A percentile compares a stretch with the other conserved stretches of the same genome.
phyloP scores from a whole-genome alignment of 202 grass and related monocot genomes.

The Schoenoplectus tabernaemontani region DNA sequence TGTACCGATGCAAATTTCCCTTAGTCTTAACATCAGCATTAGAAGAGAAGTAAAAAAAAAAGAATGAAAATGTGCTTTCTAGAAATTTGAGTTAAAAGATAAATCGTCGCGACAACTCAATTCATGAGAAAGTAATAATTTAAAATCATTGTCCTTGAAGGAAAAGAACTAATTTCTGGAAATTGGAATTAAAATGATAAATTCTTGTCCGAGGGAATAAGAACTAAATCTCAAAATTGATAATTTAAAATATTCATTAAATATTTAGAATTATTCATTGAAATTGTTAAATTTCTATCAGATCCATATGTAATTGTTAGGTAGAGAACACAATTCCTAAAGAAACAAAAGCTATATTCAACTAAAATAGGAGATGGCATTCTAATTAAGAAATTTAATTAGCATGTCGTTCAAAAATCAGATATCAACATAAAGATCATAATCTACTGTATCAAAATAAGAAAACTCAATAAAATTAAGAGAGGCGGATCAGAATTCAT shows the following conservation, averaged over 20 bases:
- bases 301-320: neutral
- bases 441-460: neutral
- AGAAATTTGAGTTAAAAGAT: neutral
- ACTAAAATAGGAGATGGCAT: neutral
- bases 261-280: neutral
- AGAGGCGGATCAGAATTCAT: neutral
- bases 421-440: neutral
- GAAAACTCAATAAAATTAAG: neutral
- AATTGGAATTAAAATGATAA: neutral
- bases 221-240: neutral
- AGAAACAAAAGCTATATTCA: neutral
- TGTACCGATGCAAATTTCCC: too few relatives aligned
- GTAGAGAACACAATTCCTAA: neutral
- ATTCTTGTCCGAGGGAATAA: neutral
- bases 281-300: too few relatives aligned
- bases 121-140: neutral
- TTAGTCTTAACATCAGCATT: too few relatives aligned
- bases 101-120: neutral
- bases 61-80: neutral
- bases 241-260: too few relatives aligned
- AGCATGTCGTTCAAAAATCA: neutral
- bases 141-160: neutral
- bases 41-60: neutral
- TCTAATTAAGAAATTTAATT: neutral
- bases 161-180: neutral